A percentile compares a stretch with the other conserved stretches of the same genome.
phyloP scores from a whole-genome alignment of 805 yeast genomes.

The Candida tallmaniae region DNA sequence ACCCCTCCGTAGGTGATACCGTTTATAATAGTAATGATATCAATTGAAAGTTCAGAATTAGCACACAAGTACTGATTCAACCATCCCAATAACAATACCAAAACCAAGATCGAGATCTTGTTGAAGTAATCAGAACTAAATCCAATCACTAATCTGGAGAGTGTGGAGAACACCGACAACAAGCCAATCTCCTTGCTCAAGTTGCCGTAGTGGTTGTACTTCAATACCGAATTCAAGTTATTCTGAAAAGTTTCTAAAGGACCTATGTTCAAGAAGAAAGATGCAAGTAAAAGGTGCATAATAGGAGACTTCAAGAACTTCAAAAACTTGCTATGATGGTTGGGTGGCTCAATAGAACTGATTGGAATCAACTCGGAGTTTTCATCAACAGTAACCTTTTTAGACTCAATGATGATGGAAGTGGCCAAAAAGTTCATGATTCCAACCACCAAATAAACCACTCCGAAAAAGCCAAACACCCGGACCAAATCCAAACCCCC shows the following conservation, averaged over 20 bases:
- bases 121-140: conserved; percentile 57
- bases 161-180: conserved; percentile 65
- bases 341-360: conserved; percentile 27
- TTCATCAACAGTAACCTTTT: conserved; percentile 13
- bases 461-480: conserved; percentile 51
- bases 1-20: conserved; percentile 80
- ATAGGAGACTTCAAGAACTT: conserved; percentile 48
- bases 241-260: conserved; percentile 83
- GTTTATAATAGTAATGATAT: conserved; percentile 40
- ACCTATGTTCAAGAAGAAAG: conserved; percentile 69
- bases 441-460: conserved; percentile 54
- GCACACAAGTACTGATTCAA: conserved; percentile 25
- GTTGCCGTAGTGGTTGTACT: conserved; percentile 20
- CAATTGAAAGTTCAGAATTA: conserved; percentile 12
- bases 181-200: conserved; percentile 51
- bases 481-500: conserved; percentile 40
- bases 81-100: conserved; percentile 23
- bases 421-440: conserved; percentile 59
- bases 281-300: conserved; percentile 58
- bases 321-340: conserved; percentile 30
- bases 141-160: conserved; percentile 65
- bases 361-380: conserved; percentile 26
- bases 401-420: conserved; percentile 53
- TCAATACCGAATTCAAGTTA: conserved; percentile 71
- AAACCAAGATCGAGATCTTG: conserved; percentile 26